Conservation (phyloP, 345 rosid species). For the Linum tenue region DNA sequence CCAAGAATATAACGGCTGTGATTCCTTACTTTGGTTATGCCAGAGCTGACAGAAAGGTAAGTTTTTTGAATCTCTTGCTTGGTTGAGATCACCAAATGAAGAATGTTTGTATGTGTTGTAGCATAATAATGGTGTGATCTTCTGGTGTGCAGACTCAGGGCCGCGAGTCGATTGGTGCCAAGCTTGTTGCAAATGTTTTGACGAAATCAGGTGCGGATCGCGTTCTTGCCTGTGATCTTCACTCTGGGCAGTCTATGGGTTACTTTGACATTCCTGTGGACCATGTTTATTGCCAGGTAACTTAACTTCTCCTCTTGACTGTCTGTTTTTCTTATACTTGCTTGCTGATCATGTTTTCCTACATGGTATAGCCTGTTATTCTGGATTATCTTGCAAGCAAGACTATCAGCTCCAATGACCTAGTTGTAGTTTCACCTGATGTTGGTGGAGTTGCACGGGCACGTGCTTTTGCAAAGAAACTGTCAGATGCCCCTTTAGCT, state of each 20-base stretch:
- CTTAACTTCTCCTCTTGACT: background rate
- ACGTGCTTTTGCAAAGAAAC: constrained; percentile 25
- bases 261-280: constrained; percentile 97
- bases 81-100: too few relatives aligned
- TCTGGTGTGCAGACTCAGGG: constrained; percentile 75
- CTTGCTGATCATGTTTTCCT: background rate
- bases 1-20: constrained; percentile 83
- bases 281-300: constrained; percentile 93
- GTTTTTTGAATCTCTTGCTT: background rate
- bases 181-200: constrained; percentile 85
- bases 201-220: constrained; percentile 97
- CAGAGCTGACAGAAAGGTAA: constrained; percentile 94
- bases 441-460: constrained; percentile 52
- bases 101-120: too few relatives aligned
- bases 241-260: constrained; percentile 98
- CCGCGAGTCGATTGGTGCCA: constrained; percentile 93
- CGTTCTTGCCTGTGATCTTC: constrained; percentile 98
- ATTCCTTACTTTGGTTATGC: constrained; percentile 98
- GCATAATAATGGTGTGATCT: background rate
- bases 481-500: constrained; percentile 27
- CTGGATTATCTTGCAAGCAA: constrained; percentile 98
- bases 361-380: constrained; percentile 58
- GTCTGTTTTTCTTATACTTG: background rate
- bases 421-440: constrained; percentile 96
- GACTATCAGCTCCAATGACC: constrained; percentile 67